Evolutionary conservation across 2,329 filamentous ascomycete species (phyloP), one percentile per base, ranked within the genome.

Genomic region (Fusarium azukiicola): DNA sequence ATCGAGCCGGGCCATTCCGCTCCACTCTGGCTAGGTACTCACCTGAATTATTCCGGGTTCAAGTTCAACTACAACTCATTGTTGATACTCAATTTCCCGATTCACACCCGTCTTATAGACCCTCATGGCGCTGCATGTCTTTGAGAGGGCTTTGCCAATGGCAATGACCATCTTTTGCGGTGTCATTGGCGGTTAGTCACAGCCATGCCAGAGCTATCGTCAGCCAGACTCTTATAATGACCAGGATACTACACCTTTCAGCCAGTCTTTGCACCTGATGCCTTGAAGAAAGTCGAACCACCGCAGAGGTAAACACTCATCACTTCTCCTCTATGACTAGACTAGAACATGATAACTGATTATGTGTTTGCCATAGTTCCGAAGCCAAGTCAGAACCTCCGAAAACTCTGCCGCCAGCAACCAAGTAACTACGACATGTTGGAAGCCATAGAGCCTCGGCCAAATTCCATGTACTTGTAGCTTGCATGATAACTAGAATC

Each of bases 221-320:
- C 13, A 38, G 64, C n/a, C 73, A 49, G 46, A 74, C 56, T 40
- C 74, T 77, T 52, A 82, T 64, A 44, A 32, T 46, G 17, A 10
- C 10, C 69, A 88, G 87, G 87, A 52, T 83, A 84, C 40, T 88
- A 88, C 74, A 88, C 87, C 4, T 88, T 88, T 63, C 82, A 86
- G 49, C 87, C 87, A 32, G 79, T 85, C 38, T 79, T 88, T 69
- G 84, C 82, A 4, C 81, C 81, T 12, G 75, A 83, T 54, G 77
- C 72, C 21, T 42, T 74, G 8, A 69, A 75, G 14, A 76, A 74
- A 19, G 52, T 71, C 27, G 66, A 74, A 11, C 42, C 72, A 40
- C 11, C 74, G 27, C 69, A 76, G 58, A 79, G 64, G 80, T 83
- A 75, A 36, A 36, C 36, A 12, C 5, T 10, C 32, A 17, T 21